Evolutionary conservation across 2,329 filamentous ascomycete species (phyloP).

Genomic region (Incumbomyces lentus): DNA sequence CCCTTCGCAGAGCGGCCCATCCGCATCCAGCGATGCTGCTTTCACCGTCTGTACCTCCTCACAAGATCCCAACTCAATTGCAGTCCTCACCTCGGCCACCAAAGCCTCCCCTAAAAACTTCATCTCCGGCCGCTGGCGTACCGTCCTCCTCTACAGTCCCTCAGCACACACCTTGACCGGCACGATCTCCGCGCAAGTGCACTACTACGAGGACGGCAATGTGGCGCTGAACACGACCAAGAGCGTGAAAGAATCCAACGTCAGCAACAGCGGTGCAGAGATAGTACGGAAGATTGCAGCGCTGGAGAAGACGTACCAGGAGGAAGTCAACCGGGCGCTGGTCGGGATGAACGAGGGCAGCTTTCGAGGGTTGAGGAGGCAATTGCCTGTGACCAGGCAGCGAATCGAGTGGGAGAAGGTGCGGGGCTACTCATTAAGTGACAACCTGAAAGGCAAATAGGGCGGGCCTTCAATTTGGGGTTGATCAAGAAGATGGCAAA

Average conservation of each 20-base stretch:
- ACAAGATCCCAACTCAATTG: slow-evolving; percentile 58
- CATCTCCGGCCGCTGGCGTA: slow-evolving; percentile 97
- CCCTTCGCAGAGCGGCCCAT: slow-evolving; percentile 63
- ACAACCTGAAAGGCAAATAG: slow-evolving; percentile 60
- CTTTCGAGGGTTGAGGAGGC: slow-evolving; percentile 85
- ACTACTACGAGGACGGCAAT: slow-evolving; percentile 99
- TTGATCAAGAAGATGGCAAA: slow-evolving; percentile 25
- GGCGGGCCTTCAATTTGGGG: not conserved
- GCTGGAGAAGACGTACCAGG: slow-evolving; percentile 86
- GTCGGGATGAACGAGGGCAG: slow-evolving; percentile 80
- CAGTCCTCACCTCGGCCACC: slow-evolving; percentile 79
- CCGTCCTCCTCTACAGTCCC: slow-evolving; percentile 69
- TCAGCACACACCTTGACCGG: slow-evolving; percentile 60
- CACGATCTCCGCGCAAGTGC: slow-evolving; percentile 82
- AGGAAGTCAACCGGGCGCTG: slow-evolving; percentile 88
- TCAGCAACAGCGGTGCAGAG: slow-evolving; percentile 43
- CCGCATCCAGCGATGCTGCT: slow-evolving; percentile 46
- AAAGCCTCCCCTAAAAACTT: slow-evolving; percentile 98
- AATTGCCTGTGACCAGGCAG: slow-evolving; percentile 91
- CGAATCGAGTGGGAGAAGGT: slow-evolving; percentile 99
- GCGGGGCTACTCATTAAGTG: slow-evolving; percentile 75
- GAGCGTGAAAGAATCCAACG: slow-evolving; percentile 17
- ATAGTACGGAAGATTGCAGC: slow-evolving; percentile 68
- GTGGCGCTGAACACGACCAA: slow-evolving; percentile 88
- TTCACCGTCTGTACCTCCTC: slow-evolving; percentile 51